These are phyloP conservation scores for Leucaena leucocephala DNA, from an alignment of 306 rosid species.

Conservation along the genomic window DNA sequence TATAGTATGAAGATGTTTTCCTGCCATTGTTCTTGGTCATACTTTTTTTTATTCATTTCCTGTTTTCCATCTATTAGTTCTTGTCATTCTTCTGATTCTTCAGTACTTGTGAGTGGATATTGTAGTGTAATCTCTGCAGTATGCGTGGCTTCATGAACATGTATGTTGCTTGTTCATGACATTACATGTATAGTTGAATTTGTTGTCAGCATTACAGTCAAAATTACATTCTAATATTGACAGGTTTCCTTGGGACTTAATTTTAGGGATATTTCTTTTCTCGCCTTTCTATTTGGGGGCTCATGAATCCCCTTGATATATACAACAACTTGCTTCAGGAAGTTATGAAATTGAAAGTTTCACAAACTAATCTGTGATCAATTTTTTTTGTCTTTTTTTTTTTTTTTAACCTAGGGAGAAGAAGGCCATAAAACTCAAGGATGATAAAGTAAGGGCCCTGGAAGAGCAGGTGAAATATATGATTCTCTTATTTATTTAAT, in stretches of 20 bases:
- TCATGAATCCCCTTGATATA: background rate
- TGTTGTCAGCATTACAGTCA: background rate
- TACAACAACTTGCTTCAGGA: background rate
- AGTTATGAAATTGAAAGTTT: slow-evolving; percentile 11
- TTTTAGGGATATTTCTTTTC: slow-evolving; percentile 24
- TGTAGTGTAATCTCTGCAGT: background rate
- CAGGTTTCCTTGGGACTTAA: slow-evolving; percentile 21
- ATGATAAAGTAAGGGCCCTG: slow-evolving; percentile 52
- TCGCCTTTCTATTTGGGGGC: slow-evolving; percentile 9
- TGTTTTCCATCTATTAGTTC: background rate
- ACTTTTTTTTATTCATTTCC: background rate
- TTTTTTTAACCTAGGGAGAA: slow-evolving; percentile 57
- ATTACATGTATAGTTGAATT: background rate
- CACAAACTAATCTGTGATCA: slow-evolving; percentile 25
- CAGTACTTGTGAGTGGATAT: background rate
- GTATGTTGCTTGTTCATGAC: background rate
- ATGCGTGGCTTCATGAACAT: background rate
- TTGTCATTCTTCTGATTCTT: background rate
- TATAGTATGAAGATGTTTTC: background rate
- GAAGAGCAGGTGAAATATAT: slow-evolving; percentile 70
- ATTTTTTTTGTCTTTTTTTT: too few species aligned
- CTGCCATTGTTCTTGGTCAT: background rate
- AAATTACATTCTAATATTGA: background rate
- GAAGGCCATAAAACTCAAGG: slow-evolving; percentile 43
- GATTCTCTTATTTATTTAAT: background rate